Conservation (phyloP, 2,329 filamentous ascomycete genomes). For the Clonostachys sp. region DNA sequence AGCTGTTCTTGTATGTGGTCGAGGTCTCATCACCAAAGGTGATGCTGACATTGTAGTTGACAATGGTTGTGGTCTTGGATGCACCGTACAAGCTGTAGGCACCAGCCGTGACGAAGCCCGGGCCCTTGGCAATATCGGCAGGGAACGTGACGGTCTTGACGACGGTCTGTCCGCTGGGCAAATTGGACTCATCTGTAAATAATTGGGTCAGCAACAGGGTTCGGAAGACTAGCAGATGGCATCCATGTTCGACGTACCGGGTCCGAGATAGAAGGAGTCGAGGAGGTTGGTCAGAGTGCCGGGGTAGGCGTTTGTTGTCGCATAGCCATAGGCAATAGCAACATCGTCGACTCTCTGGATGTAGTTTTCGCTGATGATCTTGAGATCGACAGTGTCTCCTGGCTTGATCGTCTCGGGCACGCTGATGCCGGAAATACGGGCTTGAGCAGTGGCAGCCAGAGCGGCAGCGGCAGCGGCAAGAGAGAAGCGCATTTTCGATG, state of each 20-base stretch:
- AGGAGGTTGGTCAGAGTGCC: conserved; percentile 19
- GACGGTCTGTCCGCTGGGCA: conserved; percentile 6
- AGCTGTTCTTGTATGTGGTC: conserved; percentile 4
- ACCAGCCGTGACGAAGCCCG: conserved; percentile 15
- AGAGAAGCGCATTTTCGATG: conserved; percentile 6
- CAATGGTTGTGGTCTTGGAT: conserved; percentile 6
- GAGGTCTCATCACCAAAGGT: conserved; percentile 16
- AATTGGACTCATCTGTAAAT: too few species aligned
- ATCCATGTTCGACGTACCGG: conserved; percentile 11
- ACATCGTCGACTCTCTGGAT: conserved; percentile 38
- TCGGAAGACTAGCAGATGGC: not conserved
- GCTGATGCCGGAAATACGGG: conserved; percentile 36
- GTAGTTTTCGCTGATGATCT: conserved; percentile 33
- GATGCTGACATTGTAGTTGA: conserved; percentile 16
- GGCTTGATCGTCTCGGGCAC: conserved; percentile 32
- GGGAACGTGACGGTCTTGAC: conserved; percentile 18
- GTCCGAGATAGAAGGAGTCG: conserved; percentile 27
- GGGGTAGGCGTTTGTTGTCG: conserved; percentile 12
- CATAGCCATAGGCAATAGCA: conserved; percentile 34
- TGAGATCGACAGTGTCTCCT: conserved; percentile 27
- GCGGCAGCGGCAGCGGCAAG: conserved; percentile 11
- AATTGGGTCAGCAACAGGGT: too few species aligned
- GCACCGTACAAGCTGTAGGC: conserved; percentile 19
- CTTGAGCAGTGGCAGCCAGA: conserved; percentile 17
- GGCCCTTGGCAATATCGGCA: conserved; percentile 7